These are phyloP conservation scores for Camelina neglecta DNA, from an alignment of 345 rosid species.

Conservation along the genomic window DNA sequence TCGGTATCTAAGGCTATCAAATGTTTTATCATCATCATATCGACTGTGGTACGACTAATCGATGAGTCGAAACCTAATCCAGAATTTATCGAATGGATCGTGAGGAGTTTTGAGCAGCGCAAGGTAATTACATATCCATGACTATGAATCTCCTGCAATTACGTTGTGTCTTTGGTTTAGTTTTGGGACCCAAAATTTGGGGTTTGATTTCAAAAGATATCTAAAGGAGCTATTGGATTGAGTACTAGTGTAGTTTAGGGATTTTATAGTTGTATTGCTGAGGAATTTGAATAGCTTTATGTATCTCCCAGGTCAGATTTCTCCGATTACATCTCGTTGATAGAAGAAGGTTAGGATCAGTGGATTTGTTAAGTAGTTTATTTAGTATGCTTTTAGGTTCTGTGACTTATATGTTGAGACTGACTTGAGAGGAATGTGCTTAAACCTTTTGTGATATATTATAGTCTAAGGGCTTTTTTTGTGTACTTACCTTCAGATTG, in stretches of 20 bases:
- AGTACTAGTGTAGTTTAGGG: neutral
- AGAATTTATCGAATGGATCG: conserved; percentile 44
- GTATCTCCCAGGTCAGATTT: neutral
- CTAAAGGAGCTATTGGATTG: no score
- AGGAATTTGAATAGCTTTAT: neutral
- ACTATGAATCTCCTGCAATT: neutral
- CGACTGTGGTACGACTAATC: no score
- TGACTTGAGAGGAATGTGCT: neutral
- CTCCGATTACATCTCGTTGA: neutral
- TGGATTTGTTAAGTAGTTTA: neutral
- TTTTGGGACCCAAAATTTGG: neutral
- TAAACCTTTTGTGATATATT: neutral
- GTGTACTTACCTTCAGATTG: neutral
- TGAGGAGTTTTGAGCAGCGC: conserved; percentile 36
- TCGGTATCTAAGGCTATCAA: no score
- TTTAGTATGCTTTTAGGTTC: neutral
- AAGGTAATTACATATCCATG: conserved; percentile 53
- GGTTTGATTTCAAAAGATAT: no score
- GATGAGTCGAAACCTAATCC: conserved; percentile 46
- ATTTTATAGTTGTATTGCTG: neutral
- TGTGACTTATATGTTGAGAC: neutral
- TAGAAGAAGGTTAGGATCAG: neutral
- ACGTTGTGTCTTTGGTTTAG: neutral
- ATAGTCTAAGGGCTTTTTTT: neutral
- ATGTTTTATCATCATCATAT: no score